Conservation (phyloP, 163 green algal species). For the Volvox carteri region DNA sequence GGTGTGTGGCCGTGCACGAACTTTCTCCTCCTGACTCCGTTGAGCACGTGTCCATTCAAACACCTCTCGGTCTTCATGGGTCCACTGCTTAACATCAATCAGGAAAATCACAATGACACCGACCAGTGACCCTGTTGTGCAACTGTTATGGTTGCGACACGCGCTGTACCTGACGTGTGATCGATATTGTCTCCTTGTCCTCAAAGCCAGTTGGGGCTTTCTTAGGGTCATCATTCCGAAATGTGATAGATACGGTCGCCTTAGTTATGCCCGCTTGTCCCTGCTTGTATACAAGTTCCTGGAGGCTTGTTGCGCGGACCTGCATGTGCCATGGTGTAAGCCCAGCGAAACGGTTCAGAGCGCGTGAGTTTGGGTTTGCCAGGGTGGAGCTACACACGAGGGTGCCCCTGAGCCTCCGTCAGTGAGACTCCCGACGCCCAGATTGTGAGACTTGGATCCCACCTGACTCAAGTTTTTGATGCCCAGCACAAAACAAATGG, state of each 20-base stretch:
- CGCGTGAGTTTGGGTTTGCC: not conserved
- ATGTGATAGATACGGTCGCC: conserved; percentile 97
- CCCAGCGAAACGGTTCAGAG: not conserved
- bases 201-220: conserved; percentile 93
- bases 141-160: too few relatives aligned
- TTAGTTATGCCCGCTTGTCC: conserved; percentile 98
- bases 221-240: conserved; percentile 93
- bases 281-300: conserved; percentile 99
- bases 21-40: too few relatives aligned
- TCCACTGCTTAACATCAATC: too few relatives aligned
- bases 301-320: conserved; percentile 93
- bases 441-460: not conserved
- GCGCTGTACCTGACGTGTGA: conserved; percentile 90
- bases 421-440: too few relatives aligned
- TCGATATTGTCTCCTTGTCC: conserved; percentile 94
- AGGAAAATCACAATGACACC: too few relatives aligned
- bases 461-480: conserved; percentile 96
- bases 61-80: too few relatives aligned
- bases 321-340: too few relatives aligned
- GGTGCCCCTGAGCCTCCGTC: too few relatives aligned
- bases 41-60: too few relatives aligned
- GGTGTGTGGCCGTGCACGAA: too few relatives aligned
- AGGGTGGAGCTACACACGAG: not conserved
- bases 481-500: conserved; percentile 99
- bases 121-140: too few relatives aligned